These are phyloP conservation scores for Collybia nuda DNA, from an alignment of 768 basidiomycete genomes.

Conservation along the genomic window DNA sequence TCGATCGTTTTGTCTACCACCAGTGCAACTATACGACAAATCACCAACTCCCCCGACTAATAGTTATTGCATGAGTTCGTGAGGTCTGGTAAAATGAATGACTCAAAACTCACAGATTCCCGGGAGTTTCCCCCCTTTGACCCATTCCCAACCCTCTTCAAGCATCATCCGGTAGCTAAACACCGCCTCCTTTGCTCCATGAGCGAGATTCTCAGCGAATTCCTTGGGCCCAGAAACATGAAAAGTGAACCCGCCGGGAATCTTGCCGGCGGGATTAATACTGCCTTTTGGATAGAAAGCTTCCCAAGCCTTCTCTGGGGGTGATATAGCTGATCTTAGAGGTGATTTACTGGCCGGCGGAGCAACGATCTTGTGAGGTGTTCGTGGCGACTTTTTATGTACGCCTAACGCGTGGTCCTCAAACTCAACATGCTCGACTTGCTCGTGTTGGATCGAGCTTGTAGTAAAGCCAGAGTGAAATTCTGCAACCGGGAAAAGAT, in stretches of 20 bases:
- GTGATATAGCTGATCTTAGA: constrained; percentile 4
- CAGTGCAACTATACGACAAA: constrained; percentile 63
- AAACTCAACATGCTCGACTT: constrained; percentile 28
- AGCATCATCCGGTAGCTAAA: constrained; percentile 71
- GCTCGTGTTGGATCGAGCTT: constrained; percentile 21
- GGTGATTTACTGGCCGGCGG: constrained; percentile 22
- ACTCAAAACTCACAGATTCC: constrained; percentile 54
- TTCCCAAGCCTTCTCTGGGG: constrained; percentile 51
- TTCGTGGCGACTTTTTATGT: constrained; percentile 41
- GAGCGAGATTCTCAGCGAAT: constrained; percentile 35
- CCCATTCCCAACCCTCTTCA: constrained; percentile 60
- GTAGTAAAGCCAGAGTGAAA: constrained; percentile 45
- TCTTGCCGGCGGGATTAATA: constrained; percentile 50
- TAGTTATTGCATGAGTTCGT: neutral
- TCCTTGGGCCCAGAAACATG: constrained; percentile 56
- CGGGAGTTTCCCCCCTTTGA: constrained; percentile 77
- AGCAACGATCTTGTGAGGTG: constrained; percentile 28
- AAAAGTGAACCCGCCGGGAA: constrained; percentile 69
- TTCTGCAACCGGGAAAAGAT: constrained; percentile 23
- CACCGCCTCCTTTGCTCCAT: constrained; percentile 50
- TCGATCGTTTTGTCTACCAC: constrained; percentile 61
- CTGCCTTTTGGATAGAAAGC: constrained; percentile 61
- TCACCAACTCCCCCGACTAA: constrained; percentile 58
- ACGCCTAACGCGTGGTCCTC: constrained; percentile 47
- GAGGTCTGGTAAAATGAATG: too few species aligned